Base-by-base conservation (phyloP, 2,329 filamentous ascomycete species). In the Lachnellula arida region DNA sequence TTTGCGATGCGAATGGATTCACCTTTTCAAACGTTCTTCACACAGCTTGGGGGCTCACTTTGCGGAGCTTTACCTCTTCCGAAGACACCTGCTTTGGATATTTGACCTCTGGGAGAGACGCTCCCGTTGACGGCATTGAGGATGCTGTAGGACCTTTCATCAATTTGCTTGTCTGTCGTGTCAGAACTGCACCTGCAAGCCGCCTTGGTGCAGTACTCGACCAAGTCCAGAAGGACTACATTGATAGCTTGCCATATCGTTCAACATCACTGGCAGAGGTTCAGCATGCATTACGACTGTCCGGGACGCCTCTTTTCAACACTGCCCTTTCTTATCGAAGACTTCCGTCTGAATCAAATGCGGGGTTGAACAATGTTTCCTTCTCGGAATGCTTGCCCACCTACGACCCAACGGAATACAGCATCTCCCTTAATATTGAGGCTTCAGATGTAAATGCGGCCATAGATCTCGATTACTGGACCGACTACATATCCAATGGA, bases 141-240 rank as follows among this genome's bases (percentile, higher is more conserved):
- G 71, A 73, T 22, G 74, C 75, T 28, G 73, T 78, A 40, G 77
- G 77, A 2, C 70, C 73, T 5, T 74, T 74, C 53, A 73, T 76
- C 56, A 74, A 73, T 54, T 74, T 75, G 56, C 62, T 70, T 8
- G 63, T 59, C 19, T 68, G 65, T 34, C 52, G 68, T 3, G 53
- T 49, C 4, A 55, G 53, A 1, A 25, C 67, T 0, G 56, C 56
- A 1, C 39, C 58, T 9, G 39, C 57, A 0, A 51, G 46, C 12
- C 57, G 60, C 3, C 46, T 81, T 9, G 39, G 52, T 7, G 56
- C 62, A 12, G 51, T 66, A 9, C 57, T 68, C 11, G 46, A 61
- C 8, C 40, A 46, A 14, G 56, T 72, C 2, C 70, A 72, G 54
- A 63, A 67, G 23, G 59, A 65, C 3, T 68, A 70, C 25, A 67